These are phyloP conservation scores for Russula dissimulans DNA, from an alignment of 768 basidiomycete genomes.

Conservation along the genomic window DNA sequence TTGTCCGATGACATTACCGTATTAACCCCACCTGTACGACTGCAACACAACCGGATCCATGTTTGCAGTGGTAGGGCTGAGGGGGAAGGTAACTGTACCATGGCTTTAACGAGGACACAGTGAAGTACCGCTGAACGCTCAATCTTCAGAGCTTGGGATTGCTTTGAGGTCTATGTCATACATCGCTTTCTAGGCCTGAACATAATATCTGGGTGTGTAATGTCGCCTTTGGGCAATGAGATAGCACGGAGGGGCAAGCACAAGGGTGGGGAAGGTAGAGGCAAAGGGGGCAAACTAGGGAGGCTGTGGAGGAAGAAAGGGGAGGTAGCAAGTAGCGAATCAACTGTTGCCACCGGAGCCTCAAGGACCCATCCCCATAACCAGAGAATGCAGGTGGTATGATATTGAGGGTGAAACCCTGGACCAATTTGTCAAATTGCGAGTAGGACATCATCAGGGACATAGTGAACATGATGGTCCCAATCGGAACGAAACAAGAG, in stretches of 20 bases:
- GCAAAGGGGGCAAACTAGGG: neutral
- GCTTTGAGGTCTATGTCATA: slow-evolving; percentile 16
- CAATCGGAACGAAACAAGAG: too few relatives aligned
- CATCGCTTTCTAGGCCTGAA: slow-evolving; percentile 6
- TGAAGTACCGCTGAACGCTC: slow-evolving; percentile 15
- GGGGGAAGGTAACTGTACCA: neutral
- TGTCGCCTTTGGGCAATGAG: slow-evolving; percentile 1
- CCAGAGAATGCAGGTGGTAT: too few relatives aligned
- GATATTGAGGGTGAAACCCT: too few relatives aligned
- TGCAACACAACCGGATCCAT: slow-evolving; percentile 10
- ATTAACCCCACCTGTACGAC: too few relatives aligned
- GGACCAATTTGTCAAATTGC: too few relatives aligned
- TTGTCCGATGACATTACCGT: too few relatives aligned
- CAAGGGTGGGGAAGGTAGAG: slow-evolving; percentile 13
- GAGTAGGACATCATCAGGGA: too few relatives aligned
- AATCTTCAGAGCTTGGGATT: slow-evolving; percentile 11
- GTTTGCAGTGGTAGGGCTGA: slow-evolving; percentile 13
- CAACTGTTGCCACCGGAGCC: slow-evolving; percentile 10
- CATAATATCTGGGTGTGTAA: slow-evolving; percentile 1
- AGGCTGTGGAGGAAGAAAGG: slow-evolving; percentile 14
- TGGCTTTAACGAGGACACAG: neutral
- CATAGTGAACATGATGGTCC: too few relatives aligned
- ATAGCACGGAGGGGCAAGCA: slow-evolving; percentile 17
- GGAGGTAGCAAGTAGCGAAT: slow-evolving; percentile 16
- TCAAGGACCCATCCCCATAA: neutral